Base-by-base conservation (phyloP, 225 moss, liverwort and hornwort genomes). In the Bryum argenteum region DNA sequence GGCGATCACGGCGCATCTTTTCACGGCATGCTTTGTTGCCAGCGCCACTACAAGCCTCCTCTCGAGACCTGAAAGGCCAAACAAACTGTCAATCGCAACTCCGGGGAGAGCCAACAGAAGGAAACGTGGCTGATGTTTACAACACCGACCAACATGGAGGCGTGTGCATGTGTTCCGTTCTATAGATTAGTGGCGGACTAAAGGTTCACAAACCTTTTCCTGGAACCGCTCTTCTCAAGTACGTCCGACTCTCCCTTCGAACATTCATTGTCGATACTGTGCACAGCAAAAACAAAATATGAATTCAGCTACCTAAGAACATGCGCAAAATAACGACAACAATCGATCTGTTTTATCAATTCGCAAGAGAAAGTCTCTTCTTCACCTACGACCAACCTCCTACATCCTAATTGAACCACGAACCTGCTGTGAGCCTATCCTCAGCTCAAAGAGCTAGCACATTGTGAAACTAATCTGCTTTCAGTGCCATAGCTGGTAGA, bases 1-100 rank as follows among this genome's bases (percentile, higher is more conserved):
- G 88, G 33, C 96, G 85, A 71, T 93, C 93, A 45, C 91, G 88
- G 11, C 93, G 91, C 77, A 89, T 88, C 84, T 93, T 96, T 73
- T 96, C 93, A 21, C 93, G 93, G 65, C 93, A 96, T 21, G 96
- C 93, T 78, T 96, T 96, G 15, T 84, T 91, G 54, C 88, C 91
- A 60, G 91, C 79, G 62, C 91, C 89, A 67, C 73, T 77, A 60
- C 85, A 91, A 8, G 88, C 72, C 67, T 96, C 91, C 57, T 93
- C 93, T 72, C 90, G 83, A 28, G 71, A 80, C 83, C 94, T 94
- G 80, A 53, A 79, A 43, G 52, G 8, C 52, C 1, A 63, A 14
- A 4, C 20, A 58, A 14, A 4, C 20, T 58, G 58, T 74, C 15
- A 63, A 21, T 16, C 8, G 16, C 7, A 16, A 66, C 56, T 53